A percentile compares a stretch with the other conserved stretches of the same genome.
These are phyloP conservation scores for Podaxis mareebaensis DNA, from an alignment of 768 basidiomycete species.

Conservation along the genomic window DNA sequence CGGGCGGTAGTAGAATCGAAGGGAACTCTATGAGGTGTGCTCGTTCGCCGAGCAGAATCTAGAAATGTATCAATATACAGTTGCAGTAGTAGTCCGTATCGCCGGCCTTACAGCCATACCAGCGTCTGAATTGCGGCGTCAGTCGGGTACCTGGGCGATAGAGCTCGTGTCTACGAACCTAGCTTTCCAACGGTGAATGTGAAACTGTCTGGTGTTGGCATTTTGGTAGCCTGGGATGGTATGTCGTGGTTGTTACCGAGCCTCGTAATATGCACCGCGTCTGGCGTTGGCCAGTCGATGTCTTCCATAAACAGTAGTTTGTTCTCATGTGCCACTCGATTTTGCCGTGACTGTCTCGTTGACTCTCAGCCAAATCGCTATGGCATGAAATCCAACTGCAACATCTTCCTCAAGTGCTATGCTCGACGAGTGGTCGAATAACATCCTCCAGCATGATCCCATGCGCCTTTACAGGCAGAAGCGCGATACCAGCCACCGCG, in stretches of 20 bases:
- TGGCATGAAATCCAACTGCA: background rate
- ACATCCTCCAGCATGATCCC: slow-evolving; percentile 64
- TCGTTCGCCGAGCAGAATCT: slow-evolving; percentile 92
- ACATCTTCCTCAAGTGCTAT: slow-evolving; percentile 12
- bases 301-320: background rate
- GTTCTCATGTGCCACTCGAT: slow-evolving; percentile 1
- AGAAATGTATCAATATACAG: slow-evolving; percentile 11
- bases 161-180: slow-evolving; percentile 50
- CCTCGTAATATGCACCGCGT: background rate
- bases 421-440: slow-evolving; percentile 38
- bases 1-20: slow-evolving; percentile 90
- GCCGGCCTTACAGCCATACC: slow-evolving; percentile 79
- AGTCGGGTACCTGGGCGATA: slow-evolving; percentile 12
- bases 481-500: slow-evolving; percentile 65
- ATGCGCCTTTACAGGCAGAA: slow-evolving; percentile 86
- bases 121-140: slow-evolving; percentile 57
- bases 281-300: background rate
- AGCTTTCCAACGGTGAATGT: slow-evolving; percentile 96
- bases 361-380: background rate
- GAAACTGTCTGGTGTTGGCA: slow-evolving; percentile 60
- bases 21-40: slow-evolving; percentile 99
- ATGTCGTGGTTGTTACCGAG: slow-evolving; percentile 6
- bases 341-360: background rate
- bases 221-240: slow-evolving; percentile 15
- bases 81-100: background rate